Conservation (phyloP, 192 early-diverging fungal genomes). For the Dispira parvispora region DNA sequence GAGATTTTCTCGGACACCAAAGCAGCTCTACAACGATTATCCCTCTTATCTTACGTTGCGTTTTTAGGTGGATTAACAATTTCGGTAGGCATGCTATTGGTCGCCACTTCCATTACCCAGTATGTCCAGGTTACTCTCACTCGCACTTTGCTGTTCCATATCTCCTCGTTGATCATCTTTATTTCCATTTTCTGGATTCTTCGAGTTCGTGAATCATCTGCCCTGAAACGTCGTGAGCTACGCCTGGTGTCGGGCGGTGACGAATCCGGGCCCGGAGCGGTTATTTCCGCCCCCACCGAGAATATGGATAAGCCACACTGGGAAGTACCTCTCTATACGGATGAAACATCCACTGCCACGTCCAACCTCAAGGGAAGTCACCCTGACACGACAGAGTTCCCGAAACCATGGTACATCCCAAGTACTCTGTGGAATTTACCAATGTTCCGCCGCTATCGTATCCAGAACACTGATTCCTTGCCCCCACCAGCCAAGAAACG, state of each 20-base stretch:
- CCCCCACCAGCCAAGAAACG: background rate
- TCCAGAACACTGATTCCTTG: background rate
- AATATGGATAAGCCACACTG: background rate
- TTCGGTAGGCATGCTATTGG: background rate
- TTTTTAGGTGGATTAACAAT: slow-evolving; percentile 2
- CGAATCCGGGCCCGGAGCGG: background rate
- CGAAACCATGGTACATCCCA: background rate
- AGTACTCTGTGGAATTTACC: background rate
- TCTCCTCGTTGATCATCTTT: background rate
- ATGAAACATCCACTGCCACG: too few species aligned
- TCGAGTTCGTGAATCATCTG: slow-evolving; percentile 6
- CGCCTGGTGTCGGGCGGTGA: slow-evolving; percentile 4
- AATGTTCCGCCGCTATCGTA: background rate
- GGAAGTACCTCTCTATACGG: background rate
- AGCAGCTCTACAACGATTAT: background rate
- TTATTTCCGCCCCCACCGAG: background rate
- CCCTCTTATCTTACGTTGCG: background rate
- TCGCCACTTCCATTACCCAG: slow-evolving; percentile 9
- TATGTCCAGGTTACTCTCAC: slow-evolving; percentile 5
- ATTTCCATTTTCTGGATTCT: slow-evolving; percentile 10
- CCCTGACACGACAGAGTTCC: background rate
- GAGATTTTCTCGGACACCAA: slow-evolving; percentile 1
- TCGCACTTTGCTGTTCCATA: background rate
- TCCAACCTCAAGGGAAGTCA: background rate
- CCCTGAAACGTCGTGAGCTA: slow-evolving; percentile 1